These are phyloP conservation scores for Puccinia sorghi DNA, from an alignment of 1,284 basidiomycete genomes.

Conservation along the genomic window DNA sequence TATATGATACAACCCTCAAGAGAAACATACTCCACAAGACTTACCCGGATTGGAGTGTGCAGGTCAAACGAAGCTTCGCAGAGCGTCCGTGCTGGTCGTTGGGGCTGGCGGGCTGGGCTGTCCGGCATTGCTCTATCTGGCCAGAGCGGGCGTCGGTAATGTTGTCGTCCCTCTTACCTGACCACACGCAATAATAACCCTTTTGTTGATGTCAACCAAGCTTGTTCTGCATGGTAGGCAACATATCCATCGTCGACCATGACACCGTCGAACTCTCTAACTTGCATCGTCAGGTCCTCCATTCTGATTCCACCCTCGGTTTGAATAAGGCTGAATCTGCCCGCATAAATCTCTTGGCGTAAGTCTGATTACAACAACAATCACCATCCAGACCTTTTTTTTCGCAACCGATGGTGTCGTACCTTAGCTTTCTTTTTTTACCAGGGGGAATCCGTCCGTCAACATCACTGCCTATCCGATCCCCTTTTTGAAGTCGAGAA, in stretches of 20 bases:
- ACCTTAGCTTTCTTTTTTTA: not conserved
- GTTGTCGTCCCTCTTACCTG: conserved; percentile 11
- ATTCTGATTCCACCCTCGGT: conserved; percentile 77
- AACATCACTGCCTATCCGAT: conserved; percentile 64
- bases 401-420: not conserved
- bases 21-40: too few species aligned
- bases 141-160: conserved; percentile 84
- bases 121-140: conserved; percentile 90
- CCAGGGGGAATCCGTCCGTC: conserved; percentile 72
- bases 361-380: conserved; percentile 51
- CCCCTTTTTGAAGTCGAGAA: conserved; percentile 55
- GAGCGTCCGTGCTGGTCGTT: conserved; percentile 77
- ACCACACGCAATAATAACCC: not conserved
- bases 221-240: conserved; percentile 65
- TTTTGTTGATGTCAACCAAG: not conserved
- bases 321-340: conserved; percentile 81
- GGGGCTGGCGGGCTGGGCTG: conserved; percentile 97
- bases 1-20: too few species aligned
- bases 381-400: conserved; percentile 17
- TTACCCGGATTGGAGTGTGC: not conserved
- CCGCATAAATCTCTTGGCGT: conserved; percentile 68
- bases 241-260: conserved; percentile 84
- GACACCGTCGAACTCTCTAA: conserved; percentile 90
- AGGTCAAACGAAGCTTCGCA: conserved; percentile 81
- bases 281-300: conserved; percentile 88